Percentiles rank a stretch among this genome's conserved stretches.
Conservation (phyloP, 371 early-diverging fungal genomes). For the Synchytrium microbalum region DNA sequence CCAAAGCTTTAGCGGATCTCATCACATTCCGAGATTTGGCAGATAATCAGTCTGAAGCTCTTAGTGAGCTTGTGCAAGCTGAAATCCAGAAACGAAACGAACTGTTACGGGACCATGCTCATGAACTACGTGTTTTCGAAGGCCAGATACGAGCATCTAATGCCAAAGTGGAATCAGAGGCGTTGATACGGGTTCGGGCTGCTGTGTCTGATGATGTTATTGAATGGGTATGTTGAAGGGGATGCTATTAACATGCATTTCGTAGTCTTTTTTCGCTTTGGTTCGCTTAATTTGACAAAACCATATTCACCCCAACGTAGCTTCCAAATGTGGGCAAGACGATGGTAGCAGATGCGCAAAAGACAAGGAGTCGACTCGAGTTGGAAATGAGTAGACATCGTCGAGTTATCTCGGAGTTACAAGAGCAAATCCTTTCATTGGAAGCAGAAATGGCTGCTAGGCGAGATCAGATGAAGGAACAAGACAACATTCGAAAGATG, state of each 20-base stretch:
- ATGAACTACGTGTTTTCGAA: background rate
- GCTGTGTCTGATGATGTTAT: background rate
- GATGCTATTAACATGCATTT: background rate
- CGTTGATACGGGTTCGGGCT: background rate
- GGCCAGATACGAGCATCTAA: background rate
- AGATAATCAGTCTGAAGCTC: background rate
- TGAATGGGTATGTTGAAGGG: background rate
- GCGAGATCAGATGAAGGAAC: background rate
- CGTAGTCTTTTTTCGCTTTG: background rate
- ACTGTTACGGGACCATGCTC: background rate
- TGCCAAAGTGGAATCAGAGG: background rate
- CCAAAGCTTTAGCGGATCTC: background rate
- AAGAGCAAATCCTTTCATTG: background rate
- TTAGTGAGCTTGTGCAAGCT: background rate
- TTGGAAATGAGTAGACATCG: background rate
- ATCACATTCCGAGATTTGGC: background rate
- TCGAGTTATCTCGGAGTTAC: background rate
- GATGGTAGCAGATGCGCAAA: background rate
- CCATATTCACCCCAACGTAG: no score
- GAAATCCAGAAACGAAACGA: background rate
- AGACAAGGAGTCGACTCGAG: background rate
- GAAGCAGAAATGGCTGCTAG: background rate
- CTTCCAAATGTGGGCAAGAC: background rate
- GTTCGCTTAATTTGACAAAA: no score
- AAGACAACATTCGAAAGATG: background rate